A percentile compares a stretch with the other conserved stretches of the same genome.
Evolutionary conservation across 306 rosid species (phyloP).

Genomic region (Cicer cuneatum): DNA sequence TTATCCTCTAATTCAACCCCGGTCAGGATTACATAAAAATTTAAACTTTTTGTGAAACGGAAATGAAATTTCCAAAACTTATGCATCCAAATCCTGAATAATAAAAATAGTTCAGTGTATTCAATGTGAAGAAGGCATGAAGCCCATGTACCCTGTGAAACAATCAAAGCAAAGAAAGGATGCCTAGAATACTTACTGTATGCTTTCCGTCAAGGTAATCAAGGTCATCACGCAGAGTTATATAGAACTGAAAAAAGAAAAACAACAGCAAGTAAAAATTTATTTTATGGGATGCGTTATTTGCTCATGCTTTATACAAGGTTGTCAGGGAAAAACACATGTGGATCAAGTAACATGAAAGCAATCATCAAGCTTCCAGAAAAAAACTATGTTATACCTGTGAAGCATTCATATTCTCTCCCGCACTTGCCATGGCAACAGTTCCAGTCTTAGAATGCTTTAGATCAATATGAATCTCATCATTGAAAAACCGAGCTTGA

Average conservation of each 20-base stretch:
- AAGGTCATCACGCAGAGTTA: conserved; percentile 87
- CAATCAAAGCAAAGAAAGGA: conserved; percentile 24
- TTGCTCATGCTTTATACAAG: not conserved
- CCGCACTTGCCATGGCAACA: conserved; percentile 95
- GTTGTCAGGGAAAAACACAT: not conserved
- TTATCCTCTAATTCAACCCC: not conserved
- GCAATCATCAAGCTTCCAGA: conserved; percentile 6
- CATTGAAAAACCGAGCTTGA: conserved; percentile 89
- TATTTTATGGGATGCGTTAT: not conserved
- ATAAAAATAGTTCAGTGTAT: conserved; percentile 15
- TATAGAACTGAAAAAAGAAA: conserved; percentile 70
- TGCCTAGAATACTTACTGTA: conserved; percentile 65
- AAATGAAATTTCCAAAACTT: conserved; percentile 3
- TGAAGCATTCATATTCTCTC: conserved; percentile 96
- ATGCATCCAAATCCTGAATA: conserved; percentile 14
- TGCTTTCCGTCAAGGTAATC: conserved; percentile 96
- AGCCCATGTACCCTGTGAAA: conserved; percentile 4
- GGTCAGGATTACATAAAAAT: not conserved
- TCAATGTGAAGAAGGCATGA: not conserved
- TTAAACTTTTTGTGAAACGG: not conserved
- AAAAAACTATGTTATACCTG: conserved; percentile 63
- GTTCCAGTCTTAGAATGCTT: conserved; percentile 94
- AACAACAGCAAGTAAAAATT: conserved; percentile 24
- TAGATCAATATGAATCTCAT: conserved; percentile 84
- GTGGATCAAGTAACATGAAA: not conserved